Evolutionary conservation across 2,329 filamentous ascomycete genomes (phyloP), one percentile per base, ranked within the genome.

Genomic region (Ophiocordyceps camponoti-leonardi): DNA sequence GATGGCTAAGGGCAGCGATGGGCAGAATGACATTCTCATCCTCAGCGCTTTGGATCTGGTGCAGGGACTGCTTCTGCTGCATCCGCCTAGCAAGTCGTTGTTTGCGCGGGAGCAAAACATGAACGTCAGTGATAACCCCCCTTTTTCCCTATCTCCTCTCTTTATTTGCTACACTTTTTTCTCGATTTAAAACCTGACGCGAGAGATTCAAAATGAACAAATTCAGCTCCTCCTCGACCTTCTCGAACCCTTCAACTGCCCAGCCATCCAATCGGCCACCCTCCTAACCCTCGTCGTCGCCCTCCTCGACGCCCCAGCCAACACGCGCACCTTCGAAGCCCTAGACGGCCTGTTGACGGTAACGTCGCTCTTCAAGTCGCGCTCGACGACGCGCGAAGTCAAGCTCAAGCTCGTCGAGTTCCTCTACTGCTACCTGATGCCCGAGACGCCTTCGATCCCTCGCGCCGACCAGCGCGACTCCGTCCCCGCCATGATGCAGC

Each of bases 391-490:
- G 22, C 79, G 86, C 49, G 85, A 90, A 55, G 88, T 96, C 52
- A 95, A 94, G 67, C 76, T 94, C 58, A 92, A 94, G 62, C 77
- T 94, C n/a, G 81, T 95, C 53, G 92, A 96, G 63, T 96, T 96
- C 59, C 68, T 98, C 44, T 96, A 96, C 69, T 96, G 96, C 64
- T 98, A 96, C 63, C 80, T 98, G 54, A 94, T 96, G 82, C 88
- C 90, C 44, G 92, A 98, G 65, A 77, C 76, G 0, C 79, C 73
- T 41, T 67, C 72, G 19, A 72, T 73, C 50, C 72, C 75, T 6
- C 64, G 65, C 49, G 67, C 71, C 49, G 66, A 62, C 19, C 60
- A 61, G 44, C 64, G 62, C 44, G 62, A 64, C 48, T 69, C 67
- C 2, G 57, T 71, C 10, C 67, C 72, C 8, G 67, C 63, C 22